Conservation (phyloP, 345 rosid genomes). For the Citrus unshiu region DNA sequence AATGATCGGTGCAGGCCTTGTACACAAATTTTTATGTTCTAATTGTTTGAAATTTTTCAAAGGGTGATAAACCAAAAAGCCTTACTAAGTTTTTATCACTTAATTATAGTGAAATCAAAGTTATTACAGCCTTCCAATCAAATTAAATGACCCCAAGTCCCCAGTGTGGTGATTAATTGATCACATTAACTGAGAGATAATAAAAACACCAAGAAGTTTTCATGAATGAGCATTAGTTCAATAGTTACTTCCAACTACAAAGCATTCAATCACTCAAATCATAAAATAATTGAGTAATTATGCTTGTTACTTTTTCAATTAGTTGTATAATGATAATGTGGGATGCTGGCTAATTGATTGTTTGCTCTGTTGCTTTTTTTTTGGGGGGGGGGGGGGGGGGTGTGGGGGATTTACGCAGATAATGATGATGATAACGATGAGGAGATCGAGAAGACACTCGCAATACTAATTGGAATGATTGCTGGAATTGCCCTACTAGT, state of each 20-base stretch:
- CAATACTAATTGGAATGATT: slow-evolving; percentile 79
- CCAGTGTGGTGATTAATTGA: not conserved
- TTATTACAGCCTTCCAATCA: not conserved
- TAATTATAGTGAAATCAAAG: not conserved
- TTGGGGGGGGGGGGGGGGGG: no score
- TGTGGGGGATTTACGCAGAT: slow-evolving; percentile 9
- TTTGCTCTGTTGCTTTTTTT: not conserved
- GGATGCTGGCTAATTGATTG: not conserved
- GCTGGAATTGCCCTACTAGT: slow-evolving; percentile 82
- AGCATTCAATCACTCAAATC: not conserved
- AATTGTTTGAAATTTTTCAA: not conserved
- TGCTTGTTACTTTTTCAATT: not conserved
- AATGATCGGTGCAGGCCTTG: not conserved
- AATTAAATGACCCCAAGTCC: not conserved
- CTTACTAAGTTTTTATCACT: not conserved
- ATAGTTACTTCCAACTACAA: not conserved
- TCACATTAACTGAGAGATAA: not conserved
- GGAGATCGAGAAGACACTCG: slow-evolving; percentile 87
- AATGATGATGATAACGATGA: slow-evolving; percentile 40
- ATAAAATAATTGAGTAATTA: not conserved
- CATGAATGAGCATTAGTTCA: not conserved
- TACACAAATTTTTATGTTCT: not conserved
- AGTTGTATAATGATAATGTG: not conserved
- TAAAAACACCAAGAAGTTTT: not conserved
- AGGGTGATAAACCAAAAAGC: not conserved